These are phyloP conservation scores for Kodamaea kaohsiungensis DNA, from an alignment of 805 yeast genomes.

Conservation along the genomic window DNA sequence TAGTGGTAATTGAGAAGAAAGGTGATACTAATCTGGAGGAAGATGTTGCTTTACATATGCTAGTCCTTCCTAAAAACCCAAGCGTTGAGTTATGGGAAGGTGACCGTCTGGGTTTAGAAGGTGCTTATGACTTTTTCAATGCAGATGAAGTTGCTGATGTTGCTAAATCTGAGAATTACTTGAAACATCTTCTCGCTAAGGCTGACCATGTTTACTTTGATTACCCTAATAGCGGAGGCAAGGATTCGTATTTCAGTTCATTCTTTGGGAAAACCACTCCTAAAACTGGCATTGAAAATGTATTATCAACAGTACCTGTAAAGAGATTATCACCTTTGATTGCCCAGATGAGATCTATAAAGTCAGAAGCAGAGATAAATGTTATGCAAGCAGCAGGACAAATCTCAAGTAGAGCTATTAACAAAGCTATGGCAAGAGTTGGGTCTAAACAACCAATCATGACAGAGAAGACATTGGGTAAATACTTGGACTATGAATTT, in stretches of 20 bases:
- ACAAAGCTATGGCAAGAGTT: conserved; percentile 70
- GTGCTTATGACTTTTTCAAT: conserved; percentile 80
- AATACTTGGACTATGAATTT: conserved; percentile 81
- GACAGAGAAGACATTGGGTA: conserved; percentile 76
- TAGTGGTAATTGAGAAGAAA: conserved; percentile 65
- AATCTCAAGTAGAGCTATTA: conserved; percentile 81
- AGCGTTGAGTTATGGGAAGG: conserved; percentile 94
- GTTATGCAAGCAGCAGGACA: conserved; percentile 83
- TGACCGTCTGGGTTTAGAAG: conserved; percentile 80
- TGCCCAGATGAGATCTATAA: conserved; percentile 60
- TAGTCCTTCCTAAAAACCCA: conserved; percentile 82
- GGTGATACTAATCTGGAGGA: conserved; percentile 45
- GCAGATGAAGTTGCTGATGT: conserved; percentile 73
- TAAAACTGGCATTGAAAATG: conserved; percentile 1
- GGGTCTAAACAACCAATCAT: conserved; percentile 47
- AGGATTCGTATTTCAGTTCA: conserved; percentile 17
- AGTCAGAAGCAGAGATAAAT: conserved; percentile 73
- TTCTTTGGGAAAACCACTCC: conserved; percentile 7
- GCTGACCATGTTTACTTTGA: conserved; percentile 61
- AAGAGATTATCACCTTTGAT: conserved; percentile 45
- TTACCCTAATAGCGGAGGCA: conserved; percentile 16
- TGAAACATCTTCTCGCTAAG: conserved; percentile 49
- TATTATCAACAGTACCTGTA: conserved; percentile 31
- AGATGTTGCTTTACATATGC: conserved; percentile 66
- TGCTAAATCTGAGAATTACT: conserved; percentile 41